A percentile compares a stretch with the other conserved stretches of the same genome.
phyloP scores from a whole-genome alignment of 176 grass and related monocot genomes.

The Oryza punctata region DNA sequence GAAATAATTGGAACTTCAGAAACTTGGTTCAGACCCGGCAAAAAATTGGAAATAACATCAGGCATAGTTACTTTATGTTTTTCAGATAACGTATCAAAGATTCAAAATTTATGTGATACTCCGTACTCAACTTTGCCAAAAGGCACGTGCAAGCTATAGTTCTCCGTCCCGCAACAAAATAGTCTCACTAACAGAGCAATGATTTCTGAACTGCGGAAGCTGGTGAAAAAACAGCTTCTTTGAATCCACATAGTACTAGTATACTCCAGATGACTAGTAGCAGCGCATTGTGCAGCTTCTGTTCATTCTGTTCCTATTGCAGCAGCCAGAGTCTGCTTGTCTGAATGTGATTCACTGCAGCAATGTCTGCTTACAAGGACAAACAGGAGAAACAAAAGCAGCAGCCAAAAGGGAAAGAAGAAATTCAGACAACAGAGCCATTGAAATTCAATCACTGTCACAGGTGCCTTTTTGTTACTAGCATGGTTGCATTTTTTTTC shows the following conservation, averaged over 20 bases:
- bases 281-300: background rate
- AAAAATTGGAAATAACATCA: background rate
- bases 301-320: conserved; percentile 21
- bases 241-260: background rate
- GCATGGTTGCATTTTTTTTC: background rate
- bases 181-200: background rate
- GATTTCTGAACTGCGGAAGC: conserved; percentile 17
- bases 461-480: background rate
- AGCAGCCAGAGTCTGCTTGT: background rate
- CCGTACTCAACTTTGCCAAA: background rate
- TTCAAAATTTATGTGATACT: background rate
- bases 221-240: background rate
- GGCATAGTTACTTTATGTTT: background rate
- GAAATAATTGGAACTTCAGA: background rate
- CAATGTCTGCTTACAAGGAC: background rate
- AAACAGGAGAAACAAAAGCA: conserved; percentile 23
- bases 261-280: background rate
- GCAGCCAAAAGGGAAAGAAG: background rate
- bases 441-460: conserved; percentile 19
- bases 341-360: background rate
- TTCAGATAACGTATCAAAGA: no score
- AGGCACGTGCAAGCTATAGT: background rate
- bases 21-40: background rate
- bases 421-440: background rate
- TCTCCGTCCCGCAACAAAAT: background rate